phyloP scores from a whole-genome alignment of 345 rosid species.

The Dimocarpus longan region DNA sequence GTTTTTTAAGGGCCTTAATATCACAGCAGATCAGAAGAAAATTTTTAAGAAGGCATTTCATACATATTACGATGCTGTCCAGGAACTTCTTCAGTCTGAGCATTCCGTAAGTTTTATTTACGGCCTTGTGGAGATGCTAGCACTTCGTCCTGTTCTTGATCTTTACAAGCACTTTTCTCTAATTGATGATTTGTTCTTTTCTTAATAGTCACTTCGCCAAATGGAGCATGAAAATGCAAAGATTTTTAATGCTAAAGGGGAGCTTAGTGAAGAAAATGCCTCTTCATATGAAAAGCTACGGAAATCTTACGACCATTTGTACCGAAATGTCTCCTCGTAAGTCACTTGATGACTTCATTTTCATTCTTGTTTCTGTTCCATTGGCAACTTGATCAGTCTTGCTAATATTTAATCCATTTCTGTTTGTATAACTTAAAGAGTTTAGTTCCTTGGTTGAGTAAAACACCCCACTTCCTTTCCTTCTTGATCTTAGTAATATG shows the following conservation, averaged over 20 bases:
- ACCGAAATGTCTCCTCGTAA: conserved; percentile 91
- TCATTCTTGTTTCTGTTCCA: conserved; percentile 18
- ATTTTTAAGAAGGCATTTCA: conserved; percentile 73
- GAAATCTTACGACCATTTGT: conserved; percentile 89
- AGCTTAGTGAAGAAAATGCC: conserved; percentile 89
- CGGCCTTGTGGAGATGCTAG: conserved; percentile 4
- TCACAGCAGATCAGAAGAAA: conserved; percentile 92
- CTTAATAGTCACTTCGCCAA: conserved; percentile 75
- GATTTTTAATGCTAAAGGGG: conserved; percentile 93
- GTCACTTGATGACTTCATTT: conserved; percentile 37
- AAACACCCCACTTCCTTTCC: not conserved
- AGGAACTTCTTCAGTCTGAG: conserved; percentile 90
- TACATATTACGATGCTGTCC: conserved; percentile 74
- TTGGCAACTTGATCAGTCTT: conserved; percentile 12
- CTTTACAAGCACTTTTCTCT: conserved; percentile 7
- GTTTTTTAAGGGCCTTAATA: conserved; percentile 77
- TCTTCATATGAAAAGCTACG: conserved; percentile 92
- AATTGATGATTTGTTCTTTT: conserved; percentile 18
- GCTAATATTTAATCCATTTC: not conserved
- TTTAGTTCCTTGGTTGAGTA: not conserved
- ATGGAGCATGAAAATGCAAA: conserved; percentile 98
- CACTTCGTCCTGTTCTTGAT: not conserved
- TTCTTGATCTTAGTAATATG: not conserved
- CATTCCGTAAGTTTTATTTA: conserved; percentile 66
- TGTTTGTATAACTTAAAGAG: not conserved